These are phyloP conservation scores for Cercospora sesami DNA, from an alignment of 2,329 filamentous ascomycete genomes.

Conservation along the genomic window DNA sequence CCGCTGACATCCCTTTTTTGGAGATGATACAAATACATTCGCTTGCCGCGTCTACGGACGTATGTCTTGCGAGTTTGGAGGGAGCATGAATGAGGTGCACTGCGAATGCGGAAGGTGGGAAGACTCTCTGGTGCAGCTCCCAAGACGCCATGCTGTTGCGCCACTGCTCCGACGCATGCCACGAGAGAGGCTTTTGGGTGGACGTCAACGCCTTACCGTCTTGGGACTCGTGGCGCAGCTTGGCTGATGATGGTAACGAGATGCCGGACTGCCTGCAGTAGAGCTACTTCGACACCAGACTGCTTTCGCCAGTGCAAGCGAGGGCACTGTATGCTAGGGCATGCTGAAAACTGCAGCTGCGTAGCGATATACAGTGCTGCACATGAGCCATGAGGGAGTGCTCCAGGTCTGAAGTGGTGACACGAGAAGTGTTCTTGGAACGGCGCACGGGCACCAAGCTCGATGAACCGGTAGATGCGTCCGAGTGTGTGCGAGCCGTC, in stretches of 20 bases:
- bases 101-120: background rate
- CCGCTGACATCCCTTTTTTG: constrained; percentile 7
- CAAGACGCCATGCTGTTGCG: constrained; percentile 4
- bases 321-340: background rate
- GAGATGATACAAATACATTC: background rate
- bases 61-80: too few species aligned
- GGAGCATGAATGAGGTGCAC: too few species aligned
- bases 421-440: background rate
- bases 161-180: constrained; percentile 7
- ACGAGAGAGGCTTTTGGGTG: constrained; percentile 10
- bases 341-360: background rate
- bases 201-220: constrained; percentile 1
- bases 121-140: background rate
- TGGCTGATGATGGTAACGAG: constrained; percentile 1
- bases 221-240: constrained; percentile 13
- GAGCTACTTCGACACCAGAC: background rate
- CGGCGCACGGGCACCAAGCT: background rate
- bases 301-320: background rate
- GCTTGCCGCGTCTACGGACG: background rate
- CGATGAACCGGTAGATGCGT: background rate
- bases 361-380: too few species aligned
- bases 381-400: too few species aligned
- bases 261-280: background rate
- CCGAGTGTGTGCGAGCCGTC: background rate
- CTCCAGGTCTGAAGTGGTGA: background rate